These are phyloP conservation scores for Chalciporus sphaerocephalus DNA, from an alignment of 768 basidiomycete genomes.

Conservation along the genomic window DNA sequence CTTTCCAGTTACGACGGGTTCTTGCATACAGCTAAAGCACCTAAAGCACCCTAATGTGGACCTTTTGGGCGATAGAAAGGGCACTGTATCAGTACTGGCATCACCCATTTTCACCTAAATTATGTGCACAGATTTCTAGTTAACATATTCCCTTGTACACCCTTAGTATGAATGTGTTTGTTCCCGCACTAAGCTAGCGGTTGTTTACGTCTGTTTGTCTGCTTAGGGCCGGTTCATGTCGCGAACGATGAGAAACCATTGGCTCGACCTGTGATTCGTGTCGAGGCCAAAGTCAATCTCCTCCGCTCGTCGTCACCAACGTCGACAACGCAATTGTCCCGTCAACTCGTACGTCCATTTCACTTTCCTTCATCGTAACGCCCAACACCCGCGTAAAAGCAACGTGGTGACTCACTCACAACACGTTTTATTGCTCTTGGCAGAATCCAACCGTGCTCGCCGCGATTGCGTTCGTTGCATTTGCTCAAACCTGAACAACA, in stretches of 20 bases:
- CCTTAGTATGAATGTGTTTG: constrained; percentile 7
- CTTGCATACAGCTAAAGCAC: constrained; percentile 31
- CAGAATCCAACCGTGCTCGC: constrained; percentile 25
- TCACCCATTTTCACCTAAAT: constrained; percentile 17
- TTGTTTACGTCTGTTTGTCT: constrained; percentile 31
- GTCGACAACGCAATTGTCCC: constrained; percentile 20
- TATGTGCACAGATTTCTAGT: constrained; percentile 20
- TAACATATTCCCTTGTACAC: constrained; percentile 27
- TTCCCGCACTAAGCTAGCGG: background rate
- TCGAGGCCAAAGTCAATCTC: constrained; percentile 26
- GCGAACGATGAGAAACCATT: constrained; percentile 16
- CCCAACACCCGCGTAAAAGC: background rate
- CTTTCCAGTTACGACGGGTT: constrained; percentile 16
- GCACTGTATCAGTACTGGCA: constrained; percentile 33
- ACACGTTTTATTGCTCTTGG: constrained; percentile 11
- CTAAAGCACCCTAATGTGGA: constrained; percentile 27
- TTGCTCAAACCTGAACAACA: constrained; percentile 16
- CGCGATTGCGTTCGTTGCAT: constrained; percentile 26
- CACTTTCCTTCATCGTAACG: background rate
- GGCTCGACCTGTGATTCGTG: constrained; percentile 24
- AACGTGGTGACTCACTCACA: constrained; percentile 17
- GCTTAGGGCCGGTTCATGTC: constrained; percentile 33
- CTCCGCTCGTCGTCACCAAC: constrained; percentile 29
- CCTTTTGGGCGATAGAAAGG: constrained; percentile 10
- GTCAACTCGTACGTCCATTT: constrained; percentile 17